Conservation (phyloP, 768 basidiomycete species). For the Termitomyces sp. region DNA sequence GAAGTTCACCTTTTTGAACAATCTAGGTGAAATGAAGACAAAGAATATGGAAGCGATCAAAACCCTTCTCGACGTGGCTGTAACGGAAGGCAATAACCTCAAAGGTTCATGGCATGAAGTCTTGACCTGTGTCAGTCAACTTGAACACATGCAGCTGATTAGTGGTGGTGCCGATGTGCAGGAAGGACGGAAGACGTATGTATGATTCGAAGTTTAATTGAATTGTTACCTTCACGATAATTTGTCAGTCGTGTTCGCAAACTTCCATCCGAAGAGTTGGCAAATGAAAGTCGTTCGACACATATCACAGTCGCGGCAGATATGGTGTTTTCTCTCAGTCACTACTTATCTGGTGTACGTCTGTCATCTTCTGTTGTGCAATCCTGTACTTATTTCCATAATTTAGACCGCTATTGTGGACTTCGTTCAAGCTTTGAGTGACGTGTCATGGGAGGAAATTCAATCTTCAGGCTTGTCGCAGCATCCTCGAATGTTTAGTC, state of each 20-base stretch:
- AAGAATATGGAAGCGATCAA: slow-evolving; percentile 99
- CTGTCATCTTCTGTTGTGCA: not conserved
- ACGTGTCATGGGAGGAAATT: slow-evolving; percentile 99
- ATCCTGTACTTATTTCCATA: slow-evolving; percentile 3
- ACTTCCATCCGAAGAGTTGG: slow-evolving; percentile 85
- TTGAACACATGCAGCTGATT: slow-evolving; percentile 98
- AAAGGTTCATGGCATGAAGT: slow-evolving; percentile 97
- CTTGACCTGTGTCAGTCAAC: slow-evolving; percentile 92
- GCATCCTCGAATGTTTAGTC: slow-evolving; percentile 90
- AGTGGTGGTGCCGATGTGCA: slow-evolving; percentile 84
- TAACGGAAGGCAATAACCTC: slow-evolving; percentile 94
- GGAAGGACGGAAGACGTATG: slow-evolving; percentile 82
- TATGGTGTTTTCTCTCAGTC: slow-evolving; percentile 97
- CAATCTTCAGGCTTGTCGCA: slow-evolving; percentile 94
- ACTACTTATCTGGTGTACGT: slow-evolving; percentile 89
- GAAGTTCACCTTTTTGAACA: slow-evolving; percentile 97
- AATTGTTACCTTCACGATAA: slow-evolving; percentile 6
- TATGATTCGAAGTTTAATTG: not conserved
- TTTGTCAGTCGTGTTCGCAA: slow-evolving; percentile 44
- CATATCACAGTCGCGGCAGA: slow-evolving; percentile 99
- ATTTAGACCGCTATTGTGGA: slow-evolving; percentile 91
- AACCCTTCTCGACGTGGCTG: slow-evolving; percentile 87
- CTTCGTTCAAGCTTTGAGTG: slow-evolving; percentile 92
- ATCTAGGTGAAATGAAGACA: slow-evolving; percentile 96
- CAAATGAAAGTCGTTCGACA: slow-evolving; percentile 93